Evolutionary conservation across 352 stramenopile genomes (phyloP), one percentile per base, ranked within the genome.

Genomic region (Nothophytophthora sp.): DNA sequence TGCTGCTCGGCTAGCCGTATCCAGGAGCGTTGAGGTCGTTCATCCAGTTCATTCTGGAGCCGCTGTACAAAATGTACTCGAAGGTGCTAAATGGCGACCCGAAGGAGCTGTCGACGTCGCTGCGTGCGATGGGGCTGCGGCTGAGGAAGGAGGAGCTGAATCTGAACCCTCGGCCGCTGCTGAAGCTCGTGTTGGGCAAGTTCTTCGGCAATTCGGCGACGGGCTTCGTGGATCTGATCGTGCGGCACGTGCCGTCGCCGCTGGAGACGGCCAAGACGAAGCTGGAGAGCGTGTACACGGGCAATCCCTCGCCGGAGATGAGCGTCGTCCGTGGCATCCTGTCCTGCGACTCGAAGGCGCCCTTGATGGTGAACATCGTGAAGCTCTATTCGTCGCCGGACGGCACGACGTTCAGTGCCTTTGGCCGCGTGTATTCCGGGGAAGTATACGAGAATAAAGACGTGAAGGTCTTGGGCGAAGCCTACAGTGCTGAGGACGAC

Each of bases 301-400:
- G 97, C 65, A 97, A 97, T 58, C 81, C 98, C 28, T 97, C 99
- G 73, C 97, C 99, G 70, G 93, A 98, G 62, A 98, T 92, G 50
- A 96, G 96, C 61, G 92, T 90, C 54, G 97, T 96, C 62, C n/a
- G n/a, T n/a, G n/a, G n/a, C n/a, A 99, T 99, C 76, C 88, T 96
- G 46, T 99, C 97, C 61, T 99, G 97, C 65, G 97, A 99, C 75
- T 98, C 98, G 50, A 96, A 96, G 67, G 96, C 96, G 57, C 96
- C 96, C 44, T 79, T 99, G 18, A 98, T 98, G 73, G 99, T 99
- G 97, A 99, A 99, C 90, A 95, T 99, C 62, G 99, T 96, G 16
- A 99, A 99, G 92, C 99, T 99, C 97, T 96, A 99, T 59, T 97
- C 98, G 59, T 99, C 97, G 43, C 98, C 98, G 79, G 98, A 99